These are phyloP conservation scores for Tetrapisispora taiwanensis DNA, from an alignment of 805 yeast genomes.

Conservation along the genomic window DNA sequence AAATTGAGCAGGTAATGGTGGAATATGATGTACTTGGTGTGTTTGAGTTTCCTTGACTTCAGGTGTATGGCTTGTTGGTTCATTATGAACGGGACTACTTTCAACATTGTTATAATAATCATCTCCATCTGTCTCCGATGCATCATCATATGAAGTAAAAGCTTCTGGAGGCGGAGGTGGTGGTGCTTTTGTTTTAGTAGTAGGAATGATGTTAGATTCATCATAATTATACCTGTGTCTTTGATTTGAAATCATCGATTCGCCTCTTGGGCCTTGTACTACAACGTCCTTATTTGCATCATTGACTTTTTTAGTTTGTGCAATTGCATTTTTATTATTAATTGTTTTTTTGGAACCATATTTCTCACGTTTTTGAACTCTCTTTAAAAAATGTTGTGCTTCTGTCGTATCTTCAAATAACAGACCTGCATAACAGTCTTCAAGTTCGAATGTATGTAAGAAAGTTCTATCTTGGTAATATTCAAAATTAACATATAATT, in stretches of 20 bases:
- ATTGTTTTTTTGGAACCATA: constrained; percentile 81
- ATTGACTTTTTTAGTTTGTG: constrained; percentile 52
- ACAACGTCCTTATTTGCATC: constrained; percentile 51
- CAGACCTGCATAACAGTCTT: constrained; percentile 78
- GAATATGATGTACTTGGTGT: constrained; percentile 14
- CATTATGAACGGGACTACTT: constrained; percentile 4
- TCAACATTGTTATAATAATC: constrained; percentile 9
- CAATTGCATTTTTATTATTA: constrained; percentile 80
- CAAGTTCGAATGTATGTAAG: constrained; percentile 90
- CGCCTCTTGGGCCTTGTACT: constrained; percentile 54
- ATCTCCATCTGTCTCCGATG: constrained; percentile 9
- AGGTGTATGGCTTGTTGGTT: constrained; percentile 18
- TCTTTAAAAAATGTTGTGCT: constrained; percentile 75
- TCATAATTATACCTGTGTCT: constrained; percentile 24
- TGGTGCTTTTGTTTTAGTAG: constrained; percentile 31
- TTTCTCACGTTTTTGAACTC: constrained; percentile 64
- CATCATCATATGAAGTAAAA: constrained; percentile 11
- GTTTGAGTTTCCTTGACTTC: constrained; percentile 10
- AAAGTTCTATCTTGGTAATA: constrained; percentile 91
- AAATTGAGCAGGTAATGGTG: constrained; percentile 16
- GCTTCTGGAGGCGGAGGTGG: constrained; percentile 36
- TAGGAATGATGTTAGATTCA: constrained; percentile 25
- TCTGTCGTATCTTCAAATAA: constrained; percentile 83
- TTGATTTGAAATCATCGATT: constrained; percentile 22
- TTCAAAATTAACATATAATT: constrained; percentile 74